Base-by-base conservation (phyloP, 441 rosid species). In the Gossypium trilobum region DNA sequence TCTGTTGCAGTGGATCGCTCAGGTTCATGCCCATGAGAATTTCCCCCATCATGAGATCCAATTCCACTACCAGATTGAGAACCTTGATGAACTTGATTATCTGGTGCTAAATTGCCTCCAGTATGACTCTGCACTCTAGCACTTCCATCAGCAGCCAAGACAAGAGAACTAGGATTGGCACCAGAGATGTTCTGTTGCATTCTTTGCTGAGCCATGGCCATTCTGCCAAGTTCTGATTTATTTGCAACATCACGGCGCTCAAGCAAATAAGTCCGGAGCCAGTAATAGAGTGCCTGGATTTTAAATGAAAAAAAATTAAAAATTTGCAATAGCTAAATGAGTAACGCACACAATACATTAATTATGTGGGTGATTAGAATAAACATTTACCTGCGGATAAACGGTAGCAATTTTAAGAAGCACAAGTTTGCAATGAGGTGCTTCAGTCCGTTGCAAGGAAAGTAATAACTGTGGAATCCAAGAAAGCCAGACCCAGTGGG, bases 401-500 rank as follows among this genome's bases (percentile, higher is more conserved):
- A 89, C 89, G 33, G 91, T 75, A 61, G 98, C 98, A 73, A 93
- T 87, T 81, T 89, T 95, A 76, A 89, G 83, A 54, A 95, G 87
- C 71, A 93, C 98, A 75, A 88, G 90, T 90, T 95, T 95, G 89
- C 98, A 87, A 75, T 91, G 99, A 72, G 97, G 89, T 73, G 98
- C 98, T 82, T 95, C 98, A 25, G 89, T 82, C 87, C 1, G 87
- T 88, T 93, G 99, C 78, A 96, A 82, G 78, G 99, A 96, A 77
- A 96, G 97, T 78, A 96, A 84, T 46, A 96, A 81, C 81, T 96
- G 99, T 27, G 98, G 99, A 78, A 95, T 91, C 99, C 98, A 95
- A 74, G 96, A 86, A 81, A 93, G 97, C 99, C 99, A 95, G 75
- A 90, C 91, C 99, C 99, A 95, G 81, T 59, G 88, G 25, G 99